Evolutionary conservation across 176 grass and related monocot species (phyloP).

Genomic region (Lolium perenne): DNA sequence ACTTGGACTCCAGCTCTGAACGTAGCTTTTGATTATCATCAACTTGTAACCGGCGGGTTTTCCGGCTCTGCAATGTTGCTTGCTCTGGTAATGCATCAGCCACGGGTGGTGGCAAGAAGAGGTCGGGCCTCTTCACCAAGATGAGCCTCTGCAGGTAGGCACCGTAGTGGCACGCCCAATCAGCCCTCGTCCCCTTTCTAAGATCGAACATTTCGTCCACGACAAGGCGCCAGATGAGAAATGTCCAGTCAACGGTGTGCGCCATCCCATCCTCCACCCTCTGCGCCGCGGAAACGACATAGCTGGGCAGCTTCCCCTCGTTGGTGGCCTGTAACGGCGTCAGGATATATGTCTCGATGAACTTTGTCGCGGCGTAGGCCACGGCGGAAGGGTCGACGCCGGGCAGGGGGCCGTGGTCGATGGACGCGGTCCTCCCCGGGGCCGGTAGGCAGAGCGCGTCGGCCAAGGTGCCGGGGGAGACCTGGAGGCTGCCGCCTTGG

Average conservation of each 20-base stretch:
- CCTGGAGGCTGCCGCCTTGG: neutral
- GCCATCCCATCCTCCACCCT: constrained; percentile 7
- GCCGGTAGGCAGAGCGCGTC: neutral
- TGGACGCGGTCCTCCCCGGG: neutral
- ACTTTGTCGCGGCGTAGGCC: neutral
- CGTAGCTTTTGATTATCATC: neutral
- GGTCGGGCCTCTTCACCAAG: neutral
- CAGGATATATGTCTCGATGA: neutral
- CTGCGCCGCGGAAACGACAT: neutral
- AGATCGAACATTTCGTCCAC: neutral
- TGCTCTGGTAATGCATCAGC: neutral
- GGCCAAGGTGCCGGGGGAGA: neutral
- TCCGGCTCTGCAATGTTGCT: neutral
- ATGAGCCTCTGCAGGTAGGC: neutral
- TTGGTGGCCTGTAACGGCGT: neutral
- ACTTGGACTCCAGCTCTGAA: constrained; percentile 2
- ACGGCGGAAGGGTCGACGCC: neutral
- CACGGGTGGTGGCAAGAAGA: neutral
- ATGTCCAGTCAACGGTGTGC: neutral
- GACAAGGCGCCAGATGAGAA: neutral
- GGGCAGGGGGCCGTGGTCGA: neutral
- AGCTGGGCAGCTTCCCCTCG: neutral
- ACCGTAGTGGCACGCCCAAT: neutral
- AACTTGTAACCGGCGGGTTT: neutral
- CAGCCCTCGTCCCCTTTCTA: neutral